Percentiles rank a stretch among this genome's conserved stretches.
These are phyloP conservation scores for Clonostachys rosea DNA, from an alignment of 2,329 filamentous ascomycete species.

Conservation along the genomic window DNA sequence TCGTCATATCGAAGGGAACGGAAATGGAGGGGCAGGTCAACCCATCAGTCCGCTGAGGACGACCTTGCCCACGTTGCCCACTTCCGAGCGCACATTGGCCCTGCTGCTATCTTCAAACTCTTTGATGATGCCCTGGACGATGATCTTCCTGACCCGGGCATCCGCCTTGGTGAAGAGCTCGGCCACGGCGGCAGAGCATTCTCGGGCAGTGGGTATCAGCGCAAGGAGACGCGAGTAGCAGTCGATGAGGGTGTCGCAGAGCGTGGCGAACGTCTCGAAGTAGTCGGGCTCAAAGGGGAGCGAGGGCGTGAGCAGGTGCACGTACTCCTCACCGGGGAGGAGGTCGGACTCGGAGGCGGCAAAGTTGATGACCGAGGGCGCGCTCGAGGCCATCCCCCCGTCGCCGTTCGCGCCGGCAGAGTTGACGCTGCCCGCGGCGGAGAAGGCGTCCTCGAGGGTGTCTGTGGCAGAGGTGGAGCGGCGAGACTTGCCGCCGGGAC, in stretches of 20 bases:
- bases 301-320: constrained; percentile 82
- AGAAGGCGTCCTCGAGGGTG: constrained; percentile 15
- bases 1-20: not conserved
- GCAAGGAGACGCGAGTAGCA: constrained; percentile 76
- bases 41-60: constrained; percentile 82
- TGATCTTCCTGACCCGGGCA: constrained; percentile 77
- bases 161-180: constrained; percentile 92
- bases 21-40: constrained; percentile 4
- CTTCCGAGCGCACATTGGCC: constrained; percentile 70
- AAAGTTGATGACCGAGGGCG: constrained; percentile 47
- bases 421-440: constrained; percentile 8
- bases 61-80: constrained; percentile 81
- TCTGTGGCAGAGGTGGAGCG: constrained; percentile 45
- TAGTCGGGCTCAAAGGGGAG: constrained; percentile 97
- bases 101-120: constrained; percentile 91
- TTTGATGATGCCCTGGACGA: constrained; percentile 79
- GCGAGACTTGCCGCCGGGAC: constrained; percentile 54
- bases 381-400: not conserved
- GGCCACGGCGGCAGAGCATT: constrained; percentile 65
- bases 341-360: constrained; percentile 60
- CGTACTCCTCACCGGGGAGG: constrained; percentile 80
- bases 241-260: constrained; percentile 94
- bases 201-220: constrained; percentile 69
- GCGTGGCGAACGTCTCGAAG: constrained; percentile 90
- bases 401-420: constrained; percentile 16